Evolutionary conservation across 306 rosid species (phyloP).

Genomic region (Echinosophora koreensis): DNA sequence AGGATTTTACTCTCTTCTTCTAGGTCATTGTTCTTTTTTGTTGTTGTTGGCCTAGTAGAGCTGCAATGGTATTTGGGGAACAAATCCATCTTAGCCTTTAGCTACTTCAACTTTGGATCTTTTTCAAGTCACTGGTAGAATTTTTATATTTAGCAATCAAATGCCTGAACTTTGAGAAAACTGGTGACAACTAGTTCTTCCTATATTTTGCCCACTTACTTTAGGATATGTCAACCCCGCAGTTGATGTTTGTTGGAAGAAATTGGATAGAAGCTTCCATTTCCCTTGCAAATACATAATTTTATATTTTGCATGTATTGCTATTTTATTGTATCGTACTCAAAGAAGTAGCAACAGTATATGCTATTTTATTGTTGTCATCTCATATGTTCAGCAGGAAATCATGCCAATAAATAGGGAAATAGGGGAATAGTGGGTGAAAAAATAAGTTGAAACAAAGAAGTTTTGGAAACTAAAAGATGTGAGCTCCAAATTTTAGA

Average conservation of each 20-base stretch:
- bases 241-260: background rate
- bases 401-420: too few relatives aligned
- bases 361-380: too few relatives aligned
- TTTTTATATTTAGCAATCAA: background rate
- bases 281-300: background rate
- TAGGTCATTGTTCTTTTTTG: background rate
- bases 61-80: background rate
- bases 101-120: background rate
- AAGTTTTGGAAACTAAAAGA: too few relatives aligned
- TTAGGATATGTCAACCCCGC: background rate
- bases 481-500: too few relatives aligned
- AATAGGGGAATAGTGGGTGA: too few relatives aligned
- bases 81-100: too few relatives aligned
- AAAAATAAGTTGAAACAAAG: too few relatives aligned
- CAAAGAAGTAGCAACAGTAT: too few relatives aligned
- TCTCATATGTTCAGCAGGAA: too few relatives aligned
- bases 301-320: background rate
- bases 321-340: conserved; percentile 29
- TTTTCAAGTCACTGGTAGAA: background rate
- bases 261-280: background rate
- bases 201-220: background rate
- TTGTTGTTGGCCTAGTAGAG: background rate
- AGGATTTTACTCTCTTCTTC: background rate
- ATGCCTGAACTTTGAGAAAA: background rate
- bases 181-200: background rate